Evolutionary conservation across 768 basidiomycete species (phyloP), one percentile per base, ranked within the genome.

Genomic region (Harrya chromipes): DNA sequence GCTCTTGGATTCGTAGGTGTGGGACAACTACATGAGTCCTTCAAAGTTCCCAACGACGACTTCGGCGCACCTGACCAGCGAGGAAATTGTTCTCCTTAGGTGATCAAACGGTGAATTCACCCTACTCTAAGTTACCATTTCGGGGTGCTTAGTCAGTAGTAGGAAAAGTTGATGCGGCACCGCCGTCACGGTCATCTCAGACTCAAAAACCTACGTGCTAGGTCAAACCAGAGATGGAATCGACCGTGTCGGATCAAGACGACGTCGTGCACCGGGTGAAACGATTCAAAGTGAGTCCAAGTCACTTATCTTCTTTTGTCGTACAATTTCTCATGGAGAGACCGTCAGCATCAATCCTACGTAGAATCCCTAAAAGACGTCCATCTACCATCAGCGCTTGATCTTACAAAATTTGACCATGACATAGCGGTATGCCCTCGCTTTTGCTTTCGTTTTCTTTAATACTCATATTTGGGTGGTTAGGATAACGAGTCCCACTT

Each of bases 401-500:
- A 73, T 41, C 75, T 79, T 57, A 64, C 69, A 14, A 76, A 76
- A 44, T 74, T 84, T 40, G 83, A 85, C 55, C 69, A 79, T 48
- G 85, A 87, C 34, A 75, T 88, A 45, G 71, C 70, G 21, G 87
- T 74, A 48, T 12, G n/a, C n/a, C 13, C n/a, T 24, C 11, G 2
- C 17, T 6, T 33, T 36, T 24, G 4, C 20, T 26, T 4, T 23
- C 34, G 46, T 40, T 29, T 23, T 23, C 23, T 23, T 23, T 3
- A 6, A 23, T 6, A 23, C 23, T 23, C 23, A 23, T 23, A 31
- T 19, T 8, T 39, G 6, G n/a, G 33, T 20, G 21, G 27, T 56
- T 47, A 90, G 87, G 87, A 92, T 55, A 80, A 81, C 60, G 82
- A 83, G 49, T 90, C 87, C 0, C 84, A 90, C 62, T 93, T 94